Conservation (phyloP, 2,329 filamentous ascomycete species). For the Rutstroemia sydowiana region DNA sequence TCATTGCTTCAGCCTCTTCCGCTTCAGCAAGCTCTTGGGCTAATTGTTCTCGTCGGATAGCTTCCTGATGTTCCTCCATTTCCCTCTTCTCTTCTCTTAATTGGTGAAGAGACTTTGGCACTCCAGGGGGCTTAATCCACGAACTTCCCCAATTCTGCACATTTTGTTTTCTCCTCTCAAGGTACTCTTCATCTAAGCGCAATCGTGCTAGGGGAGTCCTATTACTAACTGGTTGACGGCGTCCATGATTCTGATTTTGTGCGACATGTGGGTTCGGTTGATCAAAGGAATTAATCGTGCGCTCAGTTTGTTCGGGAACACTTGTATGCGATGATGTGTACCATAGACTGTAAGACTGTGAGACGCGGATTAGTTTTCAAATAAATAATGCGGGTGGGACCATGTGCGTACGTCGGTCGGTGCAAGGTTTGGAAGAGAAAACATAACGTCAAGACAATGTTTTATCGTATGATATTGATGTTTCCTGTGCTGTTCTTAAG, state of each 20-base stretch:
- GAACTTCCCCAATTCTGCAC: conserved; percentile 80
- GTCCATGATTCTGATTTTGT: conserved; percentile 23
- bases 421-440: conserved; percentile 57
- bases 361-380: neutral
- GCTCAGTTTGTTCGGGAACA: conserved; percentile 28
- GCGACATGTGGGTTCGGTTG: conserved; percentile 6
- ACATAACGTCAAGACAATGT: conserved; percentile 33
- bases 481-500: too few relatives aligned
- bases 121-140: conserved; percentile 86
- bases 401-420: conserved; percentile 56
- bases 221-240: conserved; percentile 41
- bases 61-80: conserved; percentile 74
- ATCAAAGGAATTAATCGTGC: conserved; percentile 26
- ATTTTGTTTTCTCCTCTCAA: conserved; percentile 70
- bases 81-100: conserved; percentile 85
- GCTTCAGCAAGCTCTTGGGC: conserved; percentile 69
- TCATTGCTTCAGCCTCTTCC: conserved; percentile 39
- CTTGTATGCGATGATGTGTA: conserved; percentile 50
- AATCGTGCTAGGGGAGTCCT: conserved; percentile 61
- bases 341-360: conserved; percentile 65
- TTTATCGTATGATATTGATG: neutral
- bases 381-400: conserved; percentile 7
- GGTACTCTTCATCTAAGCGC: conserved; percentile 66
- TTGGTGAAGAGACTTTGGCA: conserved; percentile 83
- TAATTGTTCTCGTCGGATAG: conserved; percentile 61